Conservation (phyloP, 768 basidiomycete species). For the Trametes punicea region DNA sequence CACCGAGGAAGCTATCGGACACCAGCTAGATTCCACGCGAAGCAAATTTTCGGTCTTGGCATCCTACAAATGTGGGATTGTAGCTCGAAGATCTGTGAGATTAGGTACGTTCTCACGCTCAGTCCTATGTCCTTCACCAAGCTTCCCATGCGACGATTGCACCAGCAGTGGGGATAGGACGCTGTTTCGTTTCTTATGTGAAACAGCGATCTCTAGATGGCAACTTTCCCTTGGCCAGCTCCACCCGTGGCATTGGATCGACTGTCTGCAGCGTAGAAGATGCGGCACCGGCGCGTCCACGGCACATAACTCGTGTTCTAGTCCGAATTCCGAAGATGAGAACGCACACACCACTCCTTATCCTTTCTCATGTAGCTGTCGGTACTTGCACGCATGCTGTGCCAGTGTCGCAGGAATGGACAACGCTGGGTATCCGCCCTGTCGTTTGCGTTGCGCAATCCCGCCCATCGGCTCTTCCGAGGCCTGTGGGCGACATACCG, state of each 20-base stretch:
- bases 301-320: neutral
- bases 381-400: neutral
- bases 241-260: slow-evolving; percentile 1
- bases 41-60: neutral
- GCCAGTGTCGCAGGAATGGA: neutral
- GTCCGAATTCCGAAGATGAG: neutral
- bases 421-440: neutral
- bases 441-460: neutral
- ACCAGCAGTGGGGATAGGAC: neutral
- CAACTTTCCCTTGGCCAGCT: neutral
- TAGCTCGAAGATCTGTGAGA: neutral
- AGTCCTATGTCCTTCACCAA: neutral
- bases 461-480: neutral
- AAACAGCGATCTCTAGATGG: neutral
- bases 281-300: neutral
- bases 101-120: neutral
- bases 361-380: slow-evolving; percentile 7
- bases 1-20: neutral
- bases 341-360: neutral
- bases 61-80: neutral
- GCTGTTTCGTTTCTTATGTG: neutral
- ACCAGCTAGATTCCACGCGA: neutral
- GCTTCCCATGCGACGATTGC: neutral
- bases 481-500: neutral
- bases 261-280: neutral